Percentiles rank a stretch among this genome's conserved stretches.
These are phyloP conservation scores for Podospora anserina DNA, from an alignment of 495 filamentous ascomycete genomes.

Conservation along the genomic window DNA sequence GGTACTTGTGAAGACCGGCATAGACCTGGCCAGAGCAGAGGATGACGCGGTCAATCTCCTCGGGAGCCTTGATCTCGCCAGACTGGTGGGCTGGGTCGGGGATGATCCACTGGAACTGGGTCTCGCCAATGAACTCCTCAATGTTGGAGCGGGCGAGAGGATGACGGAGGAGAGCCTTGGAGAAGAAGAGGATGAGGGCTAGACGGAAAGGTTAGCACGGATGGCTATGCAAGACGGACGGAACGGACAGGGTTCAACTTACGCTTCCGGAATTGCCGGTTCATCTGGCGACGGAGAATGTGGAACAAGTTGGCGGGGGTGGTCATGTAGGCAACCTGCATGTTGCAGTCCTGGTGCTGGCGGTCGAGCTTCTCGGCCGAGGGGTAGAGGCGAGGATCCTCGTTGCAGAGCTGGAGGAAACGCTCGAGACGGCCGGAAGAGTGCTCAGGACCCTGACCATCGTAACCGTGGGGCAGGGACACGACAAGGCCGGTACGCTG, in stretches of 20 bases:
- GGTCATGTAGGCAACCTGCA: conserved; percentile 96
- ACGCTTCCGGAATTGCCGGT: conserved; percentile 99
- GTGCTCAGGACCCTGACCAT: conserved; percentile 97
- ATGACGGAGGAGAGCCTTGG: conserved; percentile 89
- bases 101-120: conserved; percentile 96
- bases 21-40: conserved; percentile 95
- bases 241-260: conserved; percentile 40
- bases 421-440: conserved; percentile 97
- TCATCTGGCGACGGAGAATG: conserved; percentile 93
- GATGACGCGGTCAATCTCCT: conserved; percentile 90
- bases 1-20: conserved; percentile 84
- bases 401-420: conserved; percentile 96
- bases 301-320: conserved; percentile 93
- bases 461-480: conserved; percentile 94
- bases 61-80: conserved; percentile 66
- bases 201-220: conserved; percentile 37
- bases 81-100: conserved; percentile 76
- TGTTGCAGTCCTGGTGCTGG: conserved; percentile 99
- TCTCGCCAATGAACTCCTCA: conserved; percentile 83
- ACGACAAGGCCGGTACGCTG: conserved; percentile 93
- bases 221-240: background rate
- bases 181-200: conserved; percentile 97
- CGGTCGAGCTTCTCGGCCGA: conserved; percentile 82
- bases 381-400: conserved; percentile 93
- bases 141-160: conserved; percentile 83